Percentiles rank a stretch among this genome's conserved stretches.
Evolutionary conservation across 2,329 filamentous ascomycete species (phyloP).

Genomic region (Arthrobotrys iridis): DNA sequence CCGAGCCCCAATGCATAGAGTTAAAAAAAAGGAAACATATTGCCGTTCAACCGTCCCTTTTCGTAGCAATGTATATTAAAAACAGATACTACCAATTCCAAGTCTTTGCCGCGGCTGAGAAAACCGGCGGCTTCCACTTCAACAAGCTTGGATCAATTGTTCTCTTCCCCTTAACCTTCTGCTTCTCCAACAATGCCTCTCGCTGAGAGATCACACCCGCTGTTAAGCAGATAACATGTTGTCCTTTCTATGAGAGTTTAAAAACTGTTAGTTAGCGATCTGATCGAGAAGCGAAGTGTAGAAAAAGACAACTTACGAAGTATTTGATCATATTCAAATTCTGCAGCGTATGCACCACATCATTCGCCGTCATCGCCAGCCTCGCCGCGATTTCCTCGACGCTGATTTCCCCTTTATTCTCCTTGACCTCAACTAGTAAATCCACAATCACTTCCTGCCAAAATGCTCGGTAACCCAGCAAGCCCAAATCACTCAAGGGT

Average conservation of each 20-base stretch:
- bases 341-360: conserved; percentile 93
- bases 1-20: neutral
- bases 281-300: neutral
- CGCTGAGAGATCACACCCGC: conserved; percentile 78
- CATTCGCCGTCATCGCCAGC: conserved; percentile 95
- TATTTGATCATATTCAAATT: conserved; percentile 95
- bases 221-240: conserved; percentile 94
- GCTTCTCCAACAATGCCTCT: conserved; percentile 78
- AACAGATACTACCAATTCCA: conserved; percentile 81
- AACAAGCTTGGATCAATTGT: conserved; percentile 80
- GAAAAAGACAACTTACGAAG: conserved; percentile 66
- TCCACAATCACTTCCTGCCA: conserved; percentile 97
- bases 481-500: conserved; percentile 89
- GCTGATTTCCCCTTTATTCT: conserved; percentile 76
- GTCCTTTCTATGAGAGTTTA: conserved; percentile 72
- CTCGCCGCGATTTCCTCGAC: conserved; percentile 83
- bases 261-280: conserved; percentile 8
- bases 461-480: conserved; percentile 94
- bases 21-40: neutral
- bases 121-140: conserved; percentile 96
- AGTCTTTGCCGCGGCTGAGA: conserved; percentile 85
- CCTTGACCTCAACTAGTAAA: conserved; percentile 77
- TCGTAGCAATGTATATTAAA: neutral
- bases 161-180: conserved; percentile 79
- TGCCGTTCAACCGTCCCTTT: too few relatives aligned